Conservation (phyloP, 805 yeast genomes). For the Nakazawaea wyomingensis region DNA sequence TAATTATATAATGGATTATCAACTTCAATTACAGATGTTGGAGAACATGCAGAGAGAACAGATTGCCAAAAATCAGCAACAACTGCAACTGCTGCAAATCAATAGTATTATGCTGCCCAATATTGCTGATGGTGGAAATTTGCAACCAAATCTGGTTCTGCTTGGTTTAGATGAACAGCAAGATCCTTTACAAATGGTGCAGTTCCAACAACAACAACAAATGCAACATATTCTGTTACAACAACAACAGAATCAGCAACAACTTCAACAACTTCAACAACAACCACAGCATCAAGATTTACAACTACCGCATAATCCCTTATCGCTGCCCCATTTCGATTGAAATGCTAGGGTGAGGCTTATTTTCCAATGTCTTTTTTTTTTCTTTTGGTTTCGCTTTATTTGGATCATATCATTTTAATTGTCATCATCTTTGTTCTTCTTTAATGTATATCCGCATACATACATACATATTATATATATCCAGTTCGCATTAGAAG, state of each 20-base stretch:
- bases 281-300: background rate
- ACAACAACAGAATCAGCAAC: conserved; percentile 4
- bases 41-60: conserved; percentile 12
- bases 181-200: background rate
- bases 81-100: background rate
- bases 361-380: too few relatives aligned
- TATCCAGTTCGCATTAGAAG: too few relatives aligned
- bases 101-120: background rate
- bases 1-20: conserved; percentile 9
- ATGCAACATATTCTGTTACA: conserved; percentile 1
- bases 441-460: too few relatives aligned
- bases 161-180: background rate
- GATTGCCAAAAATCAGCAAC: conserved; percentile 3
- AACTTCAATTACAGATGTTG: conserved; percentile 8
- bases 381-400: too few relatives aligned
- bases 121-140: background rate
- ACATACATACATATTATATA: too few relatives aligned
- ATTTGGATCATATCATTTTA: too few relatives aligned
- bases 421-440: too few relatives aligned
- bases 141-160: background rate
- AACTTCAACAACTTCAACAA: background rate
- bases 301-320: background rate
- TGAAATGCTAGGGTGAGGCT: too few relatives aligned
- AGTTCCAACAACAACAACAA: conserved; percentile 5
- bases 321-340: background rate